A percentile compares a stretch with the other conserved stretches of the same genome.
Conservation (phyloP, 768 basidiomycete species). For the Mycena kentingensis region DNA sequence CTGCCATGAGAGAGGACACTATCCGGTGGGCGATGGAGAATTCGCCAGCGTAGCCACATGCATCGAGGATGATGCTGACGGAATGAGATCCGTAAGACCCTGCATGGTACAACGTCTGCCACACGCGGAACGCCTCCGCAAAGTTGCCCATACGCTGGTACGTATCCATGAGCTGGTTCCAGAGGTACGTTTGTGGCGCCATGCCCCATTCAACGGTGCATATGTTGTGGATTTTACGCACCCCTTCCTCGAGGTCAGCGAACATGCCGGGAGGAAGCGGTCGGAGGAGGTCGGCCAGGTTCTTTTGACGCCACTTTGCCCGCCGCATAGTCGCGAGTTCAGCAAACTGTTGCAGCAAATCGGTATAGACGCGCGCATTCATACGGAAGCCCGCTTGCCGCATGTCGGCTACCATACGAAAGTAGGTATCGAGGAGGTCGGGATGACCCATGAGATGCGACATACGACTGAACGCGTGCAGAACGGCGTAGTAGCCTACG, state of each 20-base stretch:
- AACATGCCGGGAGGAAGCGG: conserved; percentile 6
- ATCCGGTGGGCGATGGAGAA: conserved; percentile 55
- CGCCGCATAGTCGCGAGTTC: conserved; percentile 35
- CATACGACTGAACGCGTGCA: conserved; percentile 63
- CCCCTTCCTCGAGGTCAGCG: conserved; percentile 10
- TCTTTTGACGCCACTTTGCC: conserved; percentile 3
- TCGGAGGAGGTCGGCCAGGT: background rate
- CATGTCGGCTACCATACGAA: conserved; percentile 83
- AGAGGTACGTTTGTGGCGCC: conserved; percentile 54
- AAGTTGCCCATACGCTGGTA: conserved; percentile 81
- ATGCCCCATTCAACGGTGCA: conserved; percentile 60
- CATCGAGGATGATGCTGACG: conserved; percentile 84
- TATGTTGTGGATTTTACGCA: conserved; percentile 17
- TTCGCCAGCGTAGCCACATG: conserved; percentile 67
- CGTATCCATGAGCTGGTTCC: conserved; percentile 88
- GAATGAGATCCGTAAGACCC: conserved; percentile 60
- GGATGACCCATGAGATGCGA: conserved; percentile 40
- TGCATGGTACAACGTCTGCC: conserved; percentile 72
- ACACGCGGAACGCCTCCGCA: conserved; percentile 71
- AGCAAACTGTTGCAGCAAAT: conserved; percentile 60
- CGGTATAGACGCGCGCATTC: conserved; percentile 63
- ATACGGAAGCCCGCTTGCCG: conserved; percentile 59
- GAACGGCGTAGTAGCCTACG: conserved; percentile 62
- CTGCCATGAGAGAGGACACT: conserved; percentile 50
- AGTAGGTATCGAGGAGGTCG: conserved; percentile 47